phyloP scores from a whole-genome alignment of 1,139 yeast species.

The Kluyveromyces marxianus region DNA sequence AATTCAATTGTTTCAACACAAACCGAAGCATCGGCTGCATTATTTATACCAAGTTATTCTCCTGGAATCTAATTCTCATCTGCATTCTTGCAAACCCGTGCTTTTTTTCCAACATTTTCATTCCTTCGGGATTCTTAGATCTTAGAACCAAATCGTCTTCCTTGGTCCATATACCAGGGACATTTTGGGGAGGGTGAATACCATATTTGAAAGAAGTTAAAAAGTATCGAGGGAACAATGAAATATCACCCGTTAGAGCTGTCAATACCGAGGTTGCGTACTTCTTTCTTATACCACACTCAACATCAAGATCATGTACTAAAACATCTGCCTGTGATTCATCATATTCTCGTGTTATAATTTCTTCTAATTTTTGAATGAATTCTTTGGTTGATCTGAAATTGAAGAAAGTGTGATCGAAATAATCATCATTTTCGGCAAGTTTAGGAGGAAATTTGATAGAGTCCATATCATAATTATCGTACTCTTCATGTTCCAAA shows the following conservation, averaged over 20 bases:
- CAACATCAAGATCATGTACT: constrained; percentile 37
- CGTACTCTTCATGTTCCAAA: constrained; percentile 25
- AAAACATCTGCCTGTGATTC: constrained; percentile 39
- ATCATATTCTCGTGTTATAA: constrained; percentile 37
- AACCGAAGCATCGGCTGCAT: too few relatives aligned
- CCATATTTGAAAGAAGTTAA: constrained; percentile 38
- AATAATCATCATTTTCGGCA: constrained; percentile 24
- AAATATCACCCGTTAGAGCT: constrained; percentile 43
- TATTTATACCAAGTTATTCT: constrained; percentile 28
- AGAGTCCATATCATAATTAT: constrained; percentile 24
- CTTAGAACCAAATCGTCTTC: constrained; percentile 37
- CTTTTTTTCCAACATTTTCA: constrained; percentile 29
- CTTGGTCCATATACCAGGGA: constrained; percentile 44
- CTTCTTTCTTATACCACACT: constrained; percentile 39
- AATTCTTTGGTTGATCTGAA: constrained; percentile 23
- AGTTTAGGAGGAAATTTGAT: constrained; percentile 29
- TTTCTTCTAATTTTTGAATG: constrained; percentile 34
- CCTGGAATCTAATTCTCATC: constrained; percentile 34
- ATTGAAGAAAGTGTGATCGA: constrained; percentile 28
- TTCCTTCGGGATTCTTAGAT: constrained; percentile 27
- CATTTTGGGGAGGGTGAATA: constrained; percentile 37
- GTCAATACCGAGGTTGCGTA: constrained; percentile 42
- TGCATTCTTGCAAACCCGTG: constrained; percentile 36
- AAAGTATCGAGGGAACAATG: constrained; percentile 39
- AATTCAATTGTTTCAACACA: too few relatives aligned